phyloP scores from a whole-genome alignment of 805 yeast species.

The Nakazawaea ambrosiae region DNA sequence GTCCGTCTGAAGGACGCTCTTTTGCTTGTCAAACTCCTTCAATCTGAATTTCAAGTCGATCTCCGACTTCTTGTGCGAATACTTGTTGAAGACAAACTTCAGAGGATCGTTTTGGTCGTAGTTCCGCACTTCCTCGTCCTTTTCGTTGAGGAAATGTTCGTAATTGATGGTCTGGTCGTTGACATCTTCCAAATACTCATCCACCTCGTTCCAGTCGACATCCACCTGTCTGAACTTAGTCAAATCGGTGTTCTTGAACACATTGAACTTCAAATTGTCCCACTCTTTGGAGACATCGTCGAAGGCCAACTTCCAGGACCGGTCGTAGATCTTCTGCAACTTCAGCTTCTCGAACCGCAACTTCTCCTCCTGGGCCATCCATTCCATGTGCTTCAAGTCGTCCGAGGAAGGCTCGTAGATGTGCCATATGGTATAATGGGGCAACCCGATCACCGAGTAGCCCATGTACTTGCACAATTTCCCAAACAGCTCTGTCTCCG shows the following conservation, averaged over 20 bases:
- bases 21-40: constrained; percentile 8
- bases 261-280: constrained; percentile 59
- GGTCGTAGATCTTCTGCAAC: constrained; percentile 59
- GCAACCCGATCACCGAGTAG: constrained; percentile 76
- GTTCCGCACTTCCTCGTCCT: constrained; percentile 14
- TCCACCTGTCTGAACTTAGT: constrained; percentile 36
- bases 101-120: constrained; percentile 11
- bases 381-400: constrained; percentile 79
- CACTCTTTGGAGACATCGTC: constrained; percentile 72
- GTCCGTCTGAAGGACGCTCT: constrained; percentile 13
- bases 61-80: constrained; percentile 10
- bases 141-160: constrained; percentile 11
- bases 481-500: constrained; percentile 95
- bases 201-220: constrained; percentile 70
- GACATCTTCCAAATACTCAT: constrained; percentile 27
- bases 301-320: constrained; percentile 75
- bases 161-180: constrained; percentile 15
- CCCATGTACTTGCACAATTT: constrained; percentile 81
- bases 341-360: constrained; percentile 57
- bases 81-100: constrained; percentile 9
- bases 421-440: constrained; percentile 93
- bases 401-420: constrained; percentile 89
- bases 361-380: constrained; percentile 76
- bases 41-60: constrained; percentile 11
- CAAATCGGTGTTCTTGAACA: constrained; percentile 73